Conservation (phyloP, 768 basidiomycete species). For the Russula brevipes region DNA sequence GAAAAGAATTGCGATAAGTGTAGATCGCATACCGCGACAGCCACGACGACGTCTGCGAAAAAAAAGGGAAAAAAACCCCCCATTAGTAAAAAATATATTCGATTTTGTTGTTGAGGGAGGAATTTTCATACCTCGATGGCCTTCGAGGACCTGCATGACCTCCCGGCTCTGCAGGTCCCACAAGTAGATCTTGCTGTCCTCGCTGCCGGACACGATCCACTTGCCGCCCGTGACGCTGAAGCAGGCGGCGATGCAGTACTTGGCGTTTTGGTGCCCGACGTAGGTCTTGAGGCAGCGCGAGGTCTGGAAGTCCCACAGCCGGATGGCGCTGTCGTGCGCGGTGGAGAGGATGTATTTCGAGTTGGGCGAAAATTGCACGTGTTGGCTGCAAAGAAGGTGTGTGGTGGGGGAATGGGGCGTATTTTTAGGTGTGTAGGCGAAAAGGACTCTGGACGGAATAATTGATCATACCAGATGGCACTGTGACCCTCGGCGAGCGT, state of each 20-base stretch:
- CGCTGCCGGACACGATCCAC: conserved; percentile 89
- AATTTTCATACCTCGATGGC: conserved; percentile 53
- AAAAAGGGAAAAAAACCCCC: conserved; percentile 13
- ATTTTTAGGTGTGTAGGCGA: not conserved
- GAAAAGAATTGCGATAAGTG: conserved; percentile 5
- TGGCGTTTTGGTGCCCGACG: conserved; percentile 72
- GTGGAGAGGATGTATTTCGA: conserved; percentile 92
- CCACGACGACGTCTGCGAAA: conserved; percentile 63
- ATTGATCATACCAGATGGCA: conserved; percentile 58
- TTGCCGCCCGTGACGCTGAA: conserved; percentile 82
- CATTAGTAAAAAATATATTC: too few species aligned
- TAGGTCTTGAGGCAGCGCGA: conserved; percentile 90
- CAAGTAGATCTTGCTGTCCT: conserved; percentile 83
- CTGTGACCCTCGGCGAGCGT: conserved; percentile 88
- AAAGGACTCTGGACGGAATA: not conserved
- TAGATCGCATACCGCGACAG: conserved; percentile 56
- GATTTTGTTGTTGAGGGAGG: too few species aligned
- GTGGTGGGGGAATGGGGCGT: too few species aligned
- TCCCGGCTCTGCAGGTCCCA: conserved; percentile 91
- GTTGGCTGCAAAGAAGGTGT: conserved; percentile 49
- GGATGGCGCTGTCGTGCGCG: conserved; percentile 87
- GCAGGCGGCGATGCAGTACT: conserved; percentile 79
- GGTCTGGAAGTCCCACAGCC: conserved; percentile 93
- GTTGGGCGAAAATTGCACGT: conserved; percentile 92
- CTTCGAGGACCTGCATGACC: conserved; percentile 73